phyloP scores from a whole-genome alignment of 495 filamentous ascomycete genomes.

The Astrothelium macrocarpum region DNA sequence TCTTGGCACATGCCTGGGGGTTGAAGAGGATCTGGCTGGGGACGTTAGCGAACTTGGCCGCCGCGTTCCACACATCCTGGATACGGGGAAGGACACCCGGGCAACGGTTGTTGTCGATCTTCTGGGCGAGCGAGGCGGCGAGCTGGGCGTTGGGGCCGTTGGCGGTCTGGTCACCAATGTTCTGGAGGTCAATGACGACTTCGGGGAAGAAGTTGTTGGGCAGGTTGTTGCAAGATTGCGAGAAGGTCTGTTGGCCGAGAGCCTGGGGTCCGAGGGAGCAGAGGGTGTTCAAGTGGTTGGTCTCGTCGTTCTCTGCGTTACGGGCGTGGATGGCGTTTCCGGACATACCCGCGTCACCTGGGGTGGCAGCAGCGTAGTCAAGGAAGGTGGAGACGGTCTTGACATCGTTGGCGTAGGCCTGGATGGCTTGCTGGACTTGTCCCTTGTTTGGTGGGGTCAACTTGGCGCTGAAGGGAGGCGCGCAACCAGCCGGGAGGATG shows the following conservation, averaged over 20 bases:
- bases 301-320: slow-evolving; percentile 6
- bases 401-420: slow-evolving; percentile 4
- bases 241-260: background rate
- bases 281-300: slow-evolving; percentile 5
- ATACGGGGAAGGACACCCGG: background rate
- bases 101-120: background rate
- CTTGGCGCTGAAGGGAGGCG: slow-evolving; percentile 3
- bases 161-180: background rate
- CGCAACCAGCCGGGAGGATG: background rate
- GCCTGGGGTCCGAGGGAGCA: slow-evolving; percentile 4
- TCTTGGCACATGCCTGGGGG: background rate
- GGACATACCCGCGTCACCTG: background rate
- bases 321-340: slow-evolving; percentile 7
- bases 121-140: background rate
- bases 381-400: slow-evolving; percentile 6
- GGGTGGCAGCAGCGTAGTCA: slow-evolving; percentile 2
- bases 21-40: slow-evolving; percentile 7
- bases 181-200: background rate
- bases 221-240: background rate
- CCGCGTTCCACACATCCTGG: background rate
- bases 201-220: slow-evolving; percentile 1
- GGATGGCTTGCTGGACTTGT: slow-evolving; percentile 5
- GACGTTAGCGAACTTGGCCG: slow-evolving; percentile 1
- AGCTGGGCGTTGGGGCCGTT: background rate
- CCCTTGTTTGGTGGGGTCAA: background rate